Base-by-base conservation (phyloP, 225 moss, liverwort and hornwort species). In the Sphagnum tenellum region DNA sequence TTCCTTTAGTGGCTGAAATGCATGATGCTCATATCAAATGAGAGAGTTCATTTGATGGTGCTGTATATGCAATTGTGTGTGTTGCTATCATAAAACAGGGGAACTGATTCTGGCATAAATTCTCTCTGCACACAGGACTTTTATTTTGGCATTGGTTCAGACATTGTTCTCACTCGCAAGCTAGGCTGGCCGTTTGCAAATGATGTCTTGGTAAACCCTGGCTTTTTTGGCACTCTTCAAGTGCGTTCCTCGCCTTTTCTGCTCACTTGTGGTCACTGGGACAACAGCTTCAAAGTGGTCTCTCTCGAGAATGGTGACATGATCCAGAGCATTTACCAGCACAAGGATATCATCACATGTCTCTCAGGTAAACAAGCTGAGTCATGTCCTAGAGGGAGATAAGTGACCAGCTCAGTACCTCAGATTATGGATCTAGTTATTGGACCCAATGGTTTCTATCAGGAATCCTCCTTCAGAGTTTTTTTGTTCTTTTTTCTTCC, bases 221-320 rank as follows among this genome's bases (percentile, higher is more conserved):
- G 75, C 69, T 83, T 81, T 81, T 89, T 89, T 76, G 84, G 85
- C 71, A 81, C 81, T 49, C 87, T 89, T 55, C 77, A 83, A 67
- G 79, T 89, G 76, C 81, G 87, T 29, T 86, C 86, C 56, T 81
- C 81, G 53, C 78, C 76, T 56, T 89, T 81, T 61, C 65, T 89
- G 45, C 78, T 89, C 74, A 81, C 81, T 12, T 84, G 89, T 79
- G 89, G 89, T 63, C 89, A 89, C 64, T 89, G 89, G 89, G 89
- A 89, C 65, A 89, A 87, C 72, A 89, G 89, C 79, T 89, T 89
- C 72, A 89, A 87, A 72, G 87, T 84, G 50, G 76, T 89, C 54
- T 89, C 89, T 48, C 76, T 89, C 65, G 81, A 78, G 61, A 86
- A 83, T 70, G 89, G 89, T 61, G 80, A 83, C 52, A 66, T 89